phyloP scores from a whole-genome alignment of 176 grass and related monocot species.

The Neostapfia colusana region DNA sequence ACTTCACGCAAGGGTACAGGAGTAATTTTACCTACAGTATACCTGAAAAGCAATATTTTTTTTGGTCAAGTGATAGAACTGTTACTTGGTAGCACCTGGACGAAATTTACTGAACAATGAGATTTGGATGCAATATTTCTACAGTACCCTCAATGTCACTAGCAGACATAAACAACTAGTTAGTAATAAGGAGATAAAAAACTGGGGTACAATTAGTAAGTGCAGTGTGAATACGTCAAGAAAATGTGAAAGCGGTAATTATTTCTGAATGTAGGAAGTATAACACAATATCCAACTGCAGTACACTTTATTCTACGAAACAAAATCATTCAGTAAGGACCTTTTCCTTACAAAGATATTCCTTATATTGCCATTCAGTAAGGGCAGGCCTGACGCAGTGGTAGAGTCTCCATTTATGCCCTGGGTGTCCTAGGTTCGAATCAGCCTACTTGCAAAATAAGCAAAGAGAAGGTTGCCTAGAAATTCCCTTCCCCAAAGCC shows the following conservation, averaged over 20 bases:
- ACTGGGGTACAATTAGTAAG: not conserved
- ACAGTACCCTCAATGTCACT: conserved; percentile 4
- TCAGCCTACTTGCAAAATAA: no score
- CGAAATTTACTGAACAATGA: conserved; percentile 2
- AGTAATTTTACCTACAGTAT: conserved; percentile 96
- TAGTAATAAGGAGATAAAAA: not conserved
- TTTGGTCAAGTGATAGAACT: conserved; percentile 9
- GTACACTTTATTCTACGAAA: conserved; percentile 8
- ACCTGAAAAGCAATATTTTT: conserved; percentile 52
- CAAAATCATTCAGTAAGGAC: not conserved
- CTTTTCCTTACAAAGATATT: conserved; percentile 3
- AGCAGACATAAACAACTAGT: not conserved
- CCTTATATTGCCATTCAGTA: not conserved
- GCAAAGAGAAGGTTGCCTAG: no score
- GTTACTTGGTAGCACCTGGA: not conserved
- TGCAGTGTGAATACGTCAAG: not conserved
- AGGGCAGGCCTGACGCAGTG: no score
- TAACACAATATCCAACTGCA: not conserved
- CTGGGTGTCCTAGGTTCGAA: no score
- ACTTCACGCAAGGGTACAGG: conserved; percentile 96
- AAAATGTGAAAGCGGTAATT: not conserved
- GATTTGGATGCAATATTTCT: not conserved
- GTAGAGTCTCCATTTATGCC: no score
- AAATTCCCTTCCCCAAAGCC: no score
- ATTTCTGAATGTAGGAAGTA: not conserved